Base-by-base conservation (phyloP, 2,329 filamentous ascomycete species). In the Colletotrichum abscissum region DNA sequence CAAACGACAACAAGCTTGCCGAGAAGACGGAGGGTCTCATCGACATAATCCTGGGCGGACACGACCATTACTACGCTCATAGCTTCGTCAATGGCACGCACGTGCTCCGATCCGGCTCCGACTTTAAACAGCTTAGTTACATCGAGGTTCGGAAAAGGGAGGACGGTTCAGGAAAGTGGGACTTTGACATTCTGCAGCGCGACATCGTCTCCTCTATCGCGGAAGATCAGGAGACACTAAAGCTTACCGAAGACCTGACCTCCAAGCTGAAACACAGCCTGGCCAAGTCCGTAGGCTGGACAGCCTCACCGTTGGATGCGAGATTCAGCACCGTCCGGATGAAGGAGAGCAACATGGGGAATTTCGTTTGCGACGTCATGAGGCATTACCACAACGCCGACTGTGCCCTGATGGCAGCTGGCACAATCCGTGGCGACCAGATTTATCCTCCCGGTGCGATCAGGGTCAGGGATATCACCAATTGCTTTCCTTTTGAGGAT, bases 311-410 rank as follows among this genome's bases (percentile, higher is more conserved):
- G 0, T 88, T 98, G 0, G 95, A 98, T 80, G 94, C 93, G 2
- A 92, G 95, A 2, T 98, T 98, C 82, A 93, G 91, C 19, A 97
- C 94, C 0, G 94, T 97, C 0, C 88, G 95, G 12, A 85, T 90
- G 24, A 87, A 85, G 58, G 95, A 98, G 82, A 95, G 93, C 67
- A 98, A 98, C 79, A 85, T 97, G 16, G 95, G 93, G 1, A 98
- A 98, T 82, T 97, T 97, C 81, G 93, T 97, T 3, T 97, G 94
- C 82, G 95, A 98, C 80, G 88, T 98, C 28, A 97, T 98, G 94
- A 90, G 94, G 8, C 91, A 91, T 74, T 93, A 97, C 79, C 95
- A 98, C 80, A 84, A 87, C 5, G 92, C 94, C 0, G 95, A 98
- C 77, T 97, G 94, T 79, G 90, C 91, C 35, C 87, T 97, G 75